Evolutionary conservation across 495 filamentous ascomycete species (phyloP).

Genomic region (Margaritispora aquatica): DNA sequence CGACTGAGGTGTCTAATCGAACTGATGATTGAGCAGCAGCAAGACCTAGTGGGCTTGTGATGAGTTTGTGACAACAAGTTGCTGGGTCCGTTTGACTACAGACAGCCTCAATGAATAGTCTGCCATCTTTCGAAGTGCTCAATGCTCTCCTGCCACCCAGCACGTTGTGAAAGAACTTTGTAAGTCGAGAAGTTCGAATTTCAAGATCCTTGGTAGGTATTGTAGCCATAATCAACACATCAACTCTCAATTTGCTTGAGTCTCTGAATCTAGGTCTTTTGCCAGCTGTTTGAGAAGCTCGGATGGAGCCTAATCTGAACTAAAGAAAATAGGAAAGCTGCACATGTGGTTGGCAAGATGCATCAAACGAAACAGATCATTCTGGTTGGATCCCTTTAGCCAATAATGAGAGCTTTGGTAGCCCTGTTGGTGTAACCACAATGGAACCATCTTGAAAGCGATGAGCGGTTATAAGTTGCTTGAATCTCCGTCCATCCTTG

Average conservation of each 20-base stretch:
- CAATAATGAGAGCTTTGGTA: background rate
- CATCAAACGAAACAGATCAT: background rate
- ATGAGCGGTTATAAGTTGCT: no score
- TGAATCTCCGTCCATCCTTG: no score
- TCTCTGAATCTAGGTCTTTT: background rate
- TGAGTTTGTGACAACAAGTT: constrained; percentile 48
- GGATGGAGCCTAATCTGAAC: background rate
- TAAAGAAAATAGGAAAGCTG: background rate
- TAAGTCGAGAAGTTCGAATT: background rate
- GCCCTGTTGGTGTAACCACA: no score
- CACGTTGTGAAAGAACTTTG: constrained; percentile 27
- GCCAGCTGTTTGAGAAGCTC: no score
- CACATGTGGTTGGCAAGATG: background rate
- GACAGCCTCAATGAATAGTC: constrained; percentile 56
- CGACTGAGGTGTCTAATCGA: constrained; percentile 37
- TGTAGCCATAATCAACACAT: background rate
- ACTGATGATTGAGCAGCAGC: constrained; percentile 41
- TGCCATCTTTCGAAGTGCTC: constrained; percentile 26
- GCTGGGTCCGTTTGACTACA: constrained; percentile 39
- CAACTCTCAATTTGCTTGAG: background rate
- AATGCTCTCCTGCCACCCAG: constrained; percentile 29
- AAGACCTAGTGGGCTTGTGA: constrained; percentile 42
- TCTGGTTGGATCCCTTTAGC: background rate
- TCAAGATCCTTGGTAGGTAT: background rate
- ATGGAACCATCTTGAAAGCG: no score